Conservation (phyloP, 1,284 basidiomycete genomes). For the Sphaerobolus stellatus region DNA sequence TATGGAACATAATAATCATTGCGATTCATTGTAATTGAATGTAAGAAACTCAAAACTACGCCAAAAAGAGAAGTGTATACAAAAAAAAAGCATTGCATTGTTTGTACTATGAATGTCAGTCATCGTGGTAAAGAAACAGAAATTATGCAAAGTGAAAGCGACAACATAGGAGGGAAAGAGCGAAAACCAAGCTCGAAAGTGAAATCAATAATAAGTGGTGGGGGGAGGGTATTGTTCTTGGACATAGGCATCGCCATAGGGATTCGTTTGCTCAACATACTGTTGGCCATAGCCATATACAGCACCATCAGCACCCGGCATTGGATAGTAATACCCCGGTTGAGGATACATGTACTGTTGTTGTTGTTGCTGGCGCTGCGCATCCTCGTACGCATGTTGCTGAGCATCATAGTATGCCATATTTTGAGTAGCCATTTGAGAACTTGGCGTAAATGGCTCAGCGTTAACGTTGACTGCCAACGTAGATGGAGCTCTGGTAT, state of each 20-base stretch:
- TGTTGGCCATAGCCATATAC: conserved; percentile 15
- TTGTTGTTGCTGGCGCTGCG: conserved; percentile 12
- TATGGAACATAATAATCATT: no score
- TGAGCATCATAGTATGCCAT: conserved; percentile 17
- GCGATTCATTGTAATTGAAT: no score
- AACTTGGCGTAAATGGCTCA: conserved; percentile 9
- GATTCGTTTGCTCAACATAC: conserved; percentile 36
- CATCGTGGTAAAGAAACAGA: no score
- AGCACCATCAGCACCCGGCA: conserved; percentile 8
- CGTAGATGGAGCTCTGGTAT: conserved; percentile 14
- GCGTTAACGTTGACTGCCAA: conserved; percentile 4
- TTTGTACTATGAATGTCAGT: no score
- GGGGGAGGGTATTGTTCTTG: conserved; percentile 48
- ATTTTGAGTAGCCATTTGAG: background rate
- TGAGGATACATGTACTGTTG: conserved; percentile 13
- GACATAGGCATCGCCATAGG: conserved; percentile 61
- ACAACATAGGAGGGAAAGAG: conserved; percentile 16
- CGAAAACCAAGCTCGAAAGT: conserved; percentile 23
- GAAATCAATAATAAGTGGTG: conserved; percentile 54
- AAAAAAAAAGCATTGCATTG: no score
- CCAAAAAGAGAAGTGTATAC: no score
- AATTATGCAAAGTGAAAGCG: no score
- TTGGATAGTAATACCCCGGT: conserved; percentile 15
- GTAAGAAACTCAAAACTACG: no score
- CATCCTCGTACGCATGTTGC: conserved; percentile 15